Base-by-base conservation (phyloP, 495 filamentous ascomycete genomes). In the Annulohypoxylon maeteangense region DNA sequence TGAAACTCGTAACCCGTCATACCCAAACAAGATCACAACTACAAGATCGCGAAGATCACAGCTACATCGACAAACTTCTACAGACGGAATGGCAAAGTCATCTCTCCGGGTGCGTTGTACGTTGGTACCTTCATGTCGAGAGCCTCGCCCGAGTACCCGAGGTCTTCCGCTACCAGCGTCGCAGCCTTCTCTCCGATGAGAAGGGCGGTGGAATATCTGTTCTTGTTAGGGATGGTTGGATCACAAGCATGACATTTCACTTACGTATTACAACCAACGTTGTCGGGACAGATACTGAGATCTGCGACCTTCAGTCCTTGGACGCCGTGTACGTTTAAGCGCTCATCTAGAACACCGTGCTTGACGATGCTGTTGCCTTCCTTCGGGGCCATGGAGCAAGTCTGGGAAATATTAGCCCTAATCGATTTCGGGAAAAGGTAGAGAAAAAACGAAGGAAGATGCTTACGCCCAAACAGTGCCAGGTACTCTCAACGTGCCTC, bases 161-260 rank as follows among this genome's bases (percentile, higher is more conserved):
- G 81, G 69, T 93, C 90, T 77, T 93, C 91, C 3, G 88, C 91
- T n/a, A 87, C 81, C 1, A 94, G 83, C 65, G 90, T 79, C 0
- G 90, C 90, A 22, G 86, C 88, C 80, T 95, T 95, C 82, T 95
- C 92, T n/a, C 91, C 92, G 60, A 95, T 94, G 6, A 93, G 81
- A 10, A 94, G 85, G 23, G 92, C 91, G 12, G 90, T 93, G 47
- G 87, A 87, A 74, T 89, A 89, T 31, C 81, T 83, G 29, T 12
- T 44, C 45, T 10, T 0, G 10, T 40, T 7, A 42, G 20, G 51
- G 10, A 0, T 10, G 42, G n/a, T n/a, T n/a, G n/a, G n/a, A n/a
- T n/a, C n/a, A n/a, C 22, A 22, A 16, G 3, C 7, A 18, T 25
- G 4, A 38, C 57, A 56, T 48, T 32, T 34, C 62, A 82, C 87